Evolutionary conservation across 164 flowering plant genomes (phyloP), one percentile per base, ranked within the genome.

Genomic region (Malania oleifera): DNA sequence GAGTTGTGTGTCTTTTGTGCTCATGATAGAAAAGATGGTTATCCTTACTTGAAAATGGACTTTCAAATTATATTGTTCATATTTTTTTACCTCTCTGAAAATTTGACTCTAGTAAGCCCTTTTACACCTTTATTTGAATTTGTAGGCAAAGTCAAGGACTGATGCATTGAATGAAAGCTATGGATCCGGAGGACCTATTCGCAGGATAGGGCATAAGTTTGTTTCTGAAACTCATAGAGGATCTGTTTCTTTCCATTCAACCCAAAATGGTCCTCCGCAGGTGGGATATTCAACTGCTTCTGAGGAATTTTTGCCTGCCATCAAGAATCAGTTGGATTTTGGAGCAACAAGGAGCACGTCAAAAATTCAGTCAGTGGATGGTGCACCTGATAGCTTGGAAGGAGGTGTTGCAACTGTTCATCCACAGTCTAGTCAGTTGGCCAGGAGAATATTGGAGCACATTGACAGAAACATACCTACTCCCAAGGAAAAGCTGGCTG

Each of bases 181-280:
- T 70, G 82, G 85, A 62, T 80, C 95, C 1, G 79, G 71, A 28
- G 96, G 96, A 56, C 91, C 99, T 34, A 74, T 83, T 31, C 89
- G 90, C 47, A 73, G 84, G 40, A 50, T 22, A 17, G 72, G 73
- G n/a, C 77, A 68, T 19, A 84, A 72, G 54, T 62, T 67, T 71
- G 62, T 49, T 66, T 70, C 73, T 17, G 70, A 60, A 53, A 48
- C 77, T 65, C 68, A 76, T 13, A 70, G 66, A 65, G 77, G 64
- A 60, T 71, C 82, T 54, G 45, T 34, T 55, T 63, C 64, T 54
- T 60, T 59, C 47, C 68, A 45, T 56, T 41, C 82, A 41, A 31
- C 66, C 27, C 54, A 60, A n/a, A 43, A 56, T 29, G 59, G 63
- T 46, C 63, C 62, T 52, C 58, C 66, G 0, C 39, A 44, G n/a